These are phyloP conservation scores for Mortierella antarctica DNA, from an alignment of 192 early-diverging fungal genomes.

Conservation along the genomic window DNA sequence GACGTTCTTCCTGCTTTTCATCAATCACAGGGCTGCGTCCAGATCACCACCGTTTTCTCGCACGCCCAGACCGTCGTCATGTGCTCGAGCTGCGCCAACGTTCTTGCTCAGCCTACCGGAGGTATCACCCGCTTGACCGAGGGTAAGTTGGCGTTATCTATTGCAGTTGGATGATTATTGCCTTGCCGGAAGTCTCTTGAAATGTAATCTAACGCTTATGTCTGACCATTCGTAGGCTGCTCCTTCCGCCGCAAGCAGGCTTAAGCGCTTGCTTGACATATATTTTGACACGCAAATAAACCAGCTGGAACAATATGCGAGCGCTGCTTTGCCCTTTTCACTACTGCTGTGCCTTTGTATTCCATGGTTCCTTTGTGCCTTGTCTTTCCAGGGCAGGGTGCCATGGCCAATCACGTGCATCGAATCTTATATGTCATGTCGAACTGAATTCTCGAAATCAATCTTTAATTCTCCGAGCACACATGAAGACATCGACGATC, in stretches of 20 bases:
- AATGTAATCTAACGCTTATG: too few relatives aligned
- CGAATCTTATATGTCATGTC: neutral
- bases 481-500: slow-evolving; percentile 45
- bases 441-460: neutral
- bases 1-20: neutral
- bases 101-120: slow-evolving; percentile 99
- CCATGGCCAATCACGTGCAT: neutral
- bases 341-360: neutral
- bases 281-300: slow-evolving; percentile 12
- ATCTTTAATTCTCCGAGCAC: neutral
- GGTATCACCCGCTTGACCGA: slow-evolving; percentile 97
- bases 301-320: slow-evolving; percentile 21
- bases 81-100: slow-evolving; percentile 94
- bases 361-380: neutral
- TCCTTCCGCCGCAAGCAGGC: slow-evolving; percentile 58
- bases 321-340: neutral
- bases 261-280: slow-evolving; percentile 41
- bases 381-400: neutral
- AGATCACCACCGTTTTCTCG: slow-evolving; percentile 99
- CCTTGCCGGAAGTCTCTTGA: too few relatives aligned
- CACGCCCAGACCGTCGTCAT: slow-evolving; percentile 99
- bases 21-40: slow-evolving; percentile 79
- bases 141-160: slow-evolving; percentile 61
- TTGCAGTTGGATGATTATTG: too few relatives aligned
- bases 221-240: slow-evolving; percentile 19